Base-by-base conservation (phyloP, 2,329 filamentous ascomycete genomes). In the Neopestalotiopsis rosae region DNA sequence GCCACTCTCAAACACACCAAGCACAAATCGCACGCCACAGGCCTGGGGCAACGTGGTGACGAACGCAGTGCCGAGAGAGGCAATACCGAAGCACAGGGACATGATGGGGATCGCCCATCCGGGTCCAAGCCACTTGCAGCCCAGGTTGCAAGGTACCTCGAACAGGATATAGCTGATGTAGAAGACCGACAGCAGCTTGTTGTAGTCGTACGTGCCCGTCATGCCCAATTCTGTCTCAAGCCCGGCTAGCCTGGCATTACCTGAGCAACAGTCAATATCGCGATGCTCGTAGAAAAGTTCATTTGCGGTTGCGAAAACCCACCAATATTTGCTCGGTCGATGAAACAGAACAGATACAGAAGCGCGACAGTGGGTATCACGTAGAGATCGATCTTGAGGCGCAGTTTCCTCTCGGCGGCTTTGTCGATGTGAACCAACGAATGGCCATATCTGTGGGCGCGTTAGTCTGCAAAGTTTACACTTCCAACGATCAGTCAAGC, bases 111-210 rank as follows among this genome's bases (percentile, higher is more conserved):
- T 85, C 76, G 90, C 93, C 89, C 90, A 93, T 49, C 90, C 91
- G 0, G 92, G 92, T 0, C 91, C 91, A 5, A 93, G 81, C 82
- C 84, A 89, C 78, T 94, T 94, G 83, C 91, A 93, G 20, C 84
- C 78, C 69, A 94, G 85, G 71, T 90, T 94, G 67, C 84, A 85
- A 0, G 92, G 91, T 57, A 94, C 91, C 77, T 93, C 89, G 72
- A 92, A 92, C 61, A 93, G 32, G 73, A 93, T 92, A 79, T 94
- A 94, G 12, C 88, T 88, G 76, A 94, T 84, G 79, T 92, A 94
- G 80, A 94, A 94, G 71, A 90, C 76, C 13, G 90, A 90, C 3
- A 94, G 84, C 2, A 93, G 83, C 32, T 80, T 80, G 75, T 94
- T 94, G 82, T 93, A 94, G 76, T 92, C 90, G 5, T 66, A 66